phyloP scores from a whole-genome alignment of 163 green algal species.

The Chloroidium sp. region DNA sequence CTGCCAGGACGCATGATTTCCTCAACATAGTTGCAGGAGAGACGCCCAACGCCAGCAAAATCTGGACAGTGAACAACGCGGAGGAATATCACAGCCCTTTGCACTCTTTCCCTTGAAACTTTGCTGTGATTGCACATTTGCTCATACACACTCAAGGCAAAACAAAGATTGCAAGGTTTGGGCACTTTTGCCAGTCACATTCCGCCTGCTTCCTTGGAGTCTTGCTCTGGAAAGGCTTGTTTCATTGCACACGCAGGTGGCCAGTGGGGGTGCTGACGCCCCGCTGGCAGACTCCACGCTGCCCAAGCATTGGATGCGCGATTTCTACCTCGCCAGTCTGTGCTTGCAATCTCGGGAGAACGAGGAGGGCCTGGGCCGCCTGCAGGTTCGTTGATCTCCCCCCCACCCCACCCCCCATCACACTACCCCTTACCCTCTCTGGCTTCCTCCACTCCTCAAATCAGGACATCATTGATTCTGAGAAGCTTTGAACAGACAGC shows the following conservation, averaged over 20 bases:
- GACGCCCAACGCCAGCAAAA: too few relatives aligned
- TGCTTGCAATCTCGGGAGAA: conserved; percentile 65
- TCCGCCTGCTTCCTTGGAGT: too few relatives aligned
- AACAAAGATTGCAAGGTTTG: too few relatives aligned
- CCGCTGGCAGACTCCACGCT: conserved; percentile 27
- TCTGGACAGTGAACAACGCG: too few relatives aligned
- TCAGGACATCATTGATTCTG: background rate
- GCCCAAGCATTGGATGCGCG: conserved; percentile 56
- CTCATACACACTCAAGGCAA: too few relatives aligned
- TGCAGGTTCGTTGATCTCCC: conserved; percentile 38
- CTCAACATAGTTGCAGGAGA: too few relatives aligned
- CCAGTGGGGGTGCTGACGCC: conserved; percentile 3
- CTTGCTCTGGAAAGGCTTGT: too few relatives aligned
- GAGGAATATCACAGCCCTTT: too few relatives aligned
- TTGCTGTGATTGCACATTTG: too few relatives aligned
- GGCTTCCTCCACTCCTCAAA: background rate
- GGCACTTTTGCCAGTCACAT: too few relatives aligned
- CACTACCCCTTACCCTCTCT: background rate
- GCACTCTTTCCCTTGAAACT: too few relatives aligned
- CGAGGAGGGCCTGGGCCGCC: conserved; percentile 57
- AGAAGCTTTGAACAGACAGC: background rate
- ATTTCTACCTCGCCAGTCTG: conserved; percentile 59
- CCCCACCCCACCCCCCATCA: background rate
- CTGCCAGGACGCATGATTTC: too few relatives aligned
- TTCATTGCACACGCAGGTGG: conserved; percentile 25